A percentile compares a stretch with the other conserved stretches of the same genome.
These are phyloP conservation scores for Phtheirospermum japonicum DNA, from an alignment of 257 asterid species.

Conservation along the genomic window DNA sequence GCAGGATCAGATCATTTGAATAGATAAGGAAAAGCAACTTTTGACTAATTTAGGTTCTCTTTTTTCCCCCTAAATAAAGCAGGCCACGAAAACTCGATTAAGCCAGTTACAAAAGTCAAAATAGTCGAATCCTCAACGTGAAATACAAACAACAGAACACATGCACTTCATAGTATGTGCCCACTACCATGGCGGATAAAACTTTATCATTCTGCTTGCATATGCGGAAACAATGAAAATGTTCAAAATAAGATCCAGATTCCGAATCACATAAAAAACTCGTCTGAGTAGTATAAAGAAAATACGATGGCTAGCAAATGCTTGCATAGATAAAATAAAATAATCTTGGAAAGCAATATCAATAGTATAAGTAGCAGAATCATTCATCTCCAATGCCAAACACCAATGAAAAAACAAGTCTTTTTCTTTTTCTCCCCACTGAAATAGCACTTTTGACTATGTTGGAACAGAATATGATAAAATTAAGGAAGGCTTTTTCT, in stretches of 20 bases:
- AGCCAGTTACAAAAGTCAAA: constrained; percentile 2
- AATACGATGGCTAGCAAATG: not conserved
- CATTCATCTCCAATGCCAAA: not conserved
- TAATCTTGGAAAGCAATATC: not conserved
- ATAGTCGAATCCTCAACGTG: not conserved
- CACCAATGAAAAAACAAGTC: not conserved
- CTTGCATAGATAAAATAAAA: not conserved
- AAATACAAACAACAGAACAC: not conserved
- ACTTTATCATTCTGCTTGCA: not conserved
- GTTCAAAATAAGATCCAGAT: not conserved
- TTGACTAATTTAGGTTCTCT: not conserved
- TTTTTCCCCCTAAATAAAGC: not conserved
- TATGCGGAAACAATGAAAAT: not conserved
- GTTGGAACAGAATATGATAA: constrained; percentile 47
- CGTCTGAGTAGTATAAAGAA: not conserved
- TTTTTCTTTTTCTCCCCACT: constrained; percentile 29
- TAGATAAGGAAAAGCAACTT: not conserved
- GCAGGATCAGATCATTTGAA: not conserved
- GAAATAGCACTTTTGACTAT: constrained; percentile 45
- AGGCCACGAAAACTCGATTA: not conserved
- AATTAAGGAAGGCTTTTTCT: constrained; percentile 23
- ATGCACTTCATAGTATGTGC: no score
- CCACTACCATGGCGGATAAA: not conserved
- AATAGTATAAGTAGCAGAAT: not conserved
- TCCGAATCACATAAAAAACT: not conserved